A percentile compares a stretch with the other conserved stretches of the same genome.
These are phyloP conservation scores for Cladophialophora exuberans DNA, from an alignment of 2,329 filamentous ascomycete species.

Conservation along the genomic window DNA sequence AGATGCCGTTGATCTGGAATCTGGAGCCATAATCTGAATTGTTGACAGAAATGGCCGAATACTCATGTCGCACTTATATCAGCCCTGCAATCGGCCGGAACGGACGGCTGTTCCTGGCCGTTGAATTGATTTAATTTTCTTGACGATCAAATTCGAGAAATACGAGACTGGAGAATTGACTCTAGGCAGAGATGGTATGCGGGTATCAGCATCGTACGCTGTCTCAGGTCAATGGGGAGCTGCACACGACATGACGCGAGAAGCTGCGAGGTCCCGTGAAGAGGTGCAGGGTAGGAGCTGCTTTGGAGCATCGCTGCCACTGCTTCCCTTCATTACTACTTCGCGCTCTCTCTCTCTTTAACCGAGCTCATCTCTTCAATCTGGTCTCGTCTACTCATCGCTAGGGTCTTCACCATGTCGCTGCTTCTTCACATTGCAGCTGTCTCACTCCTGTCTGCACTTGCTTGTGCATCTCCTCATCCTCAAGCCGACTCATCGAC, in stretches of 20 bases:
- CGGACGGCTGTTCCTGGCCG: neutral
- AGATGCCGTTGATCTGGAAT: slow-evolving; percentile 20
- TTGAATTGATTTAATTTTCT: neutral
- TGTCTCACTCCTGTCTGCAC: slow-evolving; percentile 1
- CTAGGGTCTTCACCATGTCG: slow-evolving; percentile 5
- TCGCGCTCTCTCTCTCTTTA: neutral
- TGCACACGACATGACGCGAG: slow-evolving; percentile 10
- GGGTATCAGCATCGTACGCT: slow-evolving; percentile 10
- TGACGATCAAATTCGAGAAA: slow-evolving; percentile 8
- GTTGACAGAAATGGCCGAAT: neutral
- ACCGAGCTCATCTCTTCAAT: neutral
- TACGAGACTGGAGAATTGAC: too few relatives aligned
- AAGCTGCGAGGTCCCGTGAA: slow-evolving; percentile 19
- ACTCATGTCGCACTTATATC: slow-evolving; percentile 7
- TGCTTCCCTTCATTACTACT: neutral
- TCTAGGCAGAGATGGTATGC: neutral
- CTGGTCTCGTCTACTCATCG: neutral
- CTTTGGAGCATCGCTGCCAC: neutral
- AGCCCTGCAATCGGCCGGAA: neutral
- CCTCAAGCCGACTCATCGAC: neutral
- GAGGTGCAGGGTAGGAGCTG: neutral
- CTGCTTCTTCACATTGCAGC: neutral
- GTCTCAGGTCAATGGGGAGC: slow-evolving; percentile 14
- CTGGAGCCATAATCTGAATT: slow-evolving; percentile 6
- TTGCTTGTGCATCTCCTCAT: slow-evolving; percentile 6